A percentile compares a stretch with the other conserved stretches of the same genome.
phyloP scores from a whole-genome alignment of 2,329 filamentous ascomycete genomes.

The Colletotrichum acutatum region DNA sequence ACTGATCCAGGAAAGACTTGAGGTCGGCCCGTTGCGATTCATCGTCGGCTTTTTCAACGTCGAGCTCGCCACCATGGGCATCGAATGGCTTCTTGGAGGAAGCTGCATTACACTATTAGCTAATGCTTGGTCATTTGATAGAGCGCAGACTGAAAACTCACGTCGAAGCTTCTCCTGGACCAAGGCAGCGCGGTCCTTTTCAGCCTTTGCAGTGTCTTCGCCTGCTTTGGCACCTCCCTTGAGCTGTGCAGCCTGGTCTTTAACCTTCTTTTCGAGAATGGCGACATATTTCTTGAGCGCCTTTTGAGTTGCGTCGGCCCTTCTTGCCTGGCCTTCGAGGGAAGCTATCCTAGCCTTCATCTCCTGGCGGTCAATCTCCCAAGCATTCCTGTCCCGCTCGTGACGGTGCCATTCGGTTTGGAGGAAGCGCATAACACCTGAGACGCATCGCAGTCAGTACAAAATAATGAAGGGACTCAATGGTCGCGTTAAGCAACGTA shows the following conservation, averaged over 20 bases:
- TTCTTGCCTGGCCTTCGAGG: slow-evolving; percentile 88
- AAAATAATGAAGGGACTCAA: not conserved
- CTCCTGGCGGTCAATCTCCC: slow-evolving; percentile 99
- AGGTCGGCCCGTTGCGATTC: slow-evolving; percentile 64
- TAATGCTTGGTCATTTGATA: not conserved
- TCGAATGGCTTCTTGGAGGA: slow-evolving; percentile 40
- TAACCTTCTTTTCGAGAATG: slow-evolving; percentile 89
- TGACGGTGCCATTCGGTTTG: slow-evolving; percentile 99
- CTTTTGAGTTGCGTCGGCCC: slow-evolving; percentile 88
- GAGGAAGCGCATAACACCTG: slow-evolving; percentile 98
- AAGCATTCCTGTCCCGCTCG: slow-evolving; percentile 95
- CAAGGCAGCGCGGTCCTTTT: slow-evolving; percentile 63
- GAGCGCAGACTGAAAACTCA: slow-evolving; percentile 44
- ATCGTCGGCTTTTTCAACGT: slow-evolving; percentile 57
- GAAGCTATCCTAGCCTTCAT: slow-evolving; percentile 98
- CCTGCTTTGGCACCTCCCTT: slow-evolving; percentile 62
- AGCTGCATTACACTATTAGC: slow-evolving; percentile 9
- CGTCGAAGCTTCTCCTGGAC: slow-evolving; percentile 68
- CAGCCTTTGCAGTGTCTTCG: slow-evolving; percentile 54
- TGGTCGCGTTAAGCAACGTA: slow-evolving; percentile 37
- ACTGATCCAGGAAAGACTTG: slow-evolving; percentile 72
- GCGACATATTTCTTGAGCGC: slow-evolving; percentile 90
- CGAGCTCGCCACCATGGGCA: slow-evolving; percentile 58
- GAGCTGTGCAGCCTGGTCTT: slow-evolving; percentile 80
- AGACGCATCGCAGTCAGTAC: not conserved